Base-by-base conservation (phyloP, 306 rosid genomes). In the Echinosophora koreensis region DNA sequence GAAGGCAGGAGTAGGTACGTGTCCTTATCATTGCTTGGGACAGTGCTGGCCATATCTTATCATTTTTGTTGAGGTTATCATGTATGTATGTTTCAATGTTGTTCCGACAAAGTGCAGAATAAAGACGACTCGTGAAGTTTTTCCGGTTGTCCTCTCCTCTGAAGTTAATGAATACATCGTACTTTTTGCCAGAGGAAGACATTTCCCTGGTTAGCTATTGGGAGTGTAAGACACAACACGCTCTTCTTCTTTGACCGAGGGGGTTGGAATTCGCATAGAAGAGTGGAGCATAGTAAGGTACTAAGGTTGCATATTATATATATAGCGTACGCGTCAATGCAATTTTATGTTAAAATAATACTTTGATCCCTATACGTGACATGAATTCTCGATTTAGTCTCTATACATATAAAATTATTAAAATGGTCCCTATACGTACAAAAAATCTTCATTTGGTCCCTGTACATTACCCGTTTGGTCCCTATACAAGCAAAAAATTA, bases 111-210 rank as follows among this genome's bases (percentile, higher is more conserved):
- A 65, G 54, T 10, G 71, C 37, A 13, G 35, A 16, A 18, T 39
- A 2, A n/a, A 67, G 73, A 52, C 47, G 73, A 14, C 58, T 28
- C 0, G 27, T 28, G 63, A 70, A 32, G 4, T 34, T 69, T 32
- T 4, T 41, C 16, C 71, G 35, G 4, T 37, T 41, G 17, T 65
- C 71, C 8, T 17, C 37, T 0, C 71, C 71, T 41, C 71, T 65
- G n/a, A 41, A 65, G 16, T 52, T 65, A 5, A 65, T 5, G 7
- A 65, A 65, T 9, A 65, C 52, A 11, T 65, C 71, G 34, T 8
- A 4, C 18, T 2, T 30, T 58, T 58, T 58, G 22, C 3, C 0
- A 51, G 9, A 51, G 9, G 57, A 51, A 51, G 22, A 15, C 57
- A 51, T 51, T 5, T 12, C n/a, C 15, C 14, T 6, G 1, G 7